Base-by-base conservation (phyloP, 2,329 filamentous ascomycete genomes). In the Microcyclospora tardicrescens region DNA sequence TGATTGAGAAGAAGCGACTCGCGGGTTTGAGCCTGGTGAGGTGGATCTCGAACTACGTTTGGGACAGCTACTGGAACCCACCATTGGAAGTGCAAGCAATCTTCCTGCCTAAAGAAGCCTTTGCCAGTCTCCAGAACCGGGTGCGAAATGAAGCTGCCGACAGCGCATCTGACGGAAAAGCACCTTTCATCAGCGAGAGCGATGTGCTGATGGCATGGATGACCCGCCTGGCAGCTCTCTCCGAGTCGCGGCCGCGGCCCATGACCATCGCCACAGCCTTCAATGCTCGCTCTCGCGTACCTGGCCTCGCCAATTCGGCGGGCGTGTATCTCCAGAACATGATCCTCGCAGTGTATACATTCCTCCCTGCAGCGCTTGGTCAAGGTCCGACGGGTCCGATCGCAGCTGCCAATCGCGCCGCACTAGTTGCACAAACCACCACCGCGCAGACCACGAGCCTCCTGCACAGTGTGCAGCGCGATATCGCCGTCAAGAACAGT, bases 191-290 rank as follows among this genome's bases (percentile, higher is more conserved):
- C 24, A 69, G 63, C 43, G 65, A 69, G n/a, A 60, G 61, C 14
- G 67, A 72, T 37, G 51, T 70, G 2, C 47, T 72, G 2, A 50
- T 55, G 1, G 64, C 63, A 0, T 72, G 66, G 63, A 49, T 56
- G 37, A 49, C 59, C 8, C 57, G 58, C 9, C 12, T 32, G 12
- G 30, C 14, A 32, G 37, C 41, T 8, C 40, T 55, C 12, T 45
- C 46, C 57, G 10, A 50, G 50, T 32, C 44, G 50, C 19, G 42
- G n/a, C 48, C 49, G n/a, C 47, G 46, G n/a, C 56, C 13, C 40
- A 46, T 68, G 33, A 56, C 53, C 8, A 49, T 63, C n/a, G 47
- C 61, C 33, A 64, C 65, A 47, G 57, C 60, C 2, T 59, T 67
- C 37, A 61, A 63, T 30, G 40, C 62, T 11, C 63, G 64, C 55